Base-by-base conservation (phyloP, 768 basidiomycete species). In the Sutorius australiensis region DNA sequence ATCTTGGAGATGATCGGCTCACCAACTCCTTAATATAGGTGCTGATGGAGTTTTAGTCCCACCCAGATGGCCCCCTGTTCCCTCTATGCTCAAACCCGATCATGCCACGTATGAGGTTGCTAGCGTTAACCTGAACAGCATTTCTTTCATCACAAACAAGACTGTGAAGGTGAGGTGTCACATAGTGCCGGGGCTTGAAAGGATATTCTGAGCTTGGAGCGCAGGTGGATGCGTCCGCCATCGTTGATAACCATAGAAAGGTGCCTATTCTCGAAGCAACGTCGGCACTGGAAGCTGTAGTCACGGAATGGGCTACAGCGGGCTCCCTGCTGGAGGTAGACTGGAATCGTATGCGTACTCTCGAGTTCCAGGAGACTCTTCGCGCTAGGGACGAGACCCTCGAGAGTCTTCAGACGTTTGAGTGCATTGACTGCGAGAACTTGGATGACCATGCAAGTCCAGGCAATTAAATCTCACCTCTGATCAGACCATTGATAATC, bases 341-440 rank as follows among this genome's bases (percentile, higher is more conserved):
- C 50, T 98, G 94, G 95, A 75, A 75, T 50, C 81, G 87, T 47
- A 80, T 93, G 67, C 81, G 88, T 41, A 77, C 82, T n/a, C 70
- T 99, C 8, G 94, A 98, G 49, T 97, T 98, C 67, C 92, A 98
- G 67, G 95, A 98, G 57, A 72, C 77, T 19, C 65, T 98, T 47
- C 80, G 81, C 53, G 63, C 75, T 37, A 76, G 94, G 53, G 74
- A 85, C 46, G 70, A 69, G 11, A 65, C 86, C 6, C 65, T 72
- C 2, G 67, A 76, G 54, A 72, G 72, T 27, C 63, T 89, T 30
- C 58, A 68, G 13, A 72, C 50, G 5, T 73, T 71, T 40, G 68
- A 62, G 4, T 94, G 90, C 68, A 68, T 72, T 16, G 64, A 72
- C 9, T 95, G 92, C 60, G 71, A 73, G 2, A 72, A 87, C 31